Evolutionary conservation across 768 basidiomycete species (phyloP).

Genomic region (Mycena polygramma): DNA sequence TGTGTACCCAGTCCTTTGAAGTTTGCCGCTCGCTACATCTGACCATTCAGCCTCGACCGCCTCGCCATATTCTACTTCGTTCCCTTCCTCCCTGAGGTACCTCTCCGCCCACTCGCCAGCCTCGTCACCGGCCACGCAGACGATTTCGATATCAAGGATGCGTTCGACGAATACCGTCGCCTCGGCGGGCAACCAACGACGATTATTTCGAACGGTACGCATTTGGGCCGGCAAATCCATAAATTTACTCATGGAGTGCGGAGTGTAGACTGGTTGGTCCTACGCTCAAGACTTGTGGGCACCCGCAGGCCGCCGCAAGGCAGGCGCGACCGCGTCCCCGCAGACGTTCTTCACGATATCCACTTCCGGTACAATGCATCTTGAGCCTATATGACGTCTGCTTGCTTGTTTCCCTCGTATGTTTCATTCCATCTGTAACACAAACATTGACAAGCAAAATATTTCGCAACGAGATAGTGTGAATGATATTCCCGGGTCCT

Average conservation of each 20-base stretch:
- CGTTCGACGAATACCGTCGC: slow-evolving; percentile 33
- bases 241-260: slow-evolving; percentile 13
- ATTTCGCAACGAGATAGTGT: no score
- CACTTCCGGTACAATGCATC: no score
- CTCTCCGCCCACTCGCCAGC: slow-evolving; percentile 27
- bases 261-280: slow-evolving; percentile 11
- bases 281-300: slow-evolving; percentile 17
- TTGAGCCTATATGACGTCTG: no score
- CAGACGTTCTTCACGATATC: slow-evolving; percentile 17
- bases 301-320: slow-evolving; percentile 16
- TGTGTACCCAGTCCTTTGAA: slow-evolving; percentile 20
- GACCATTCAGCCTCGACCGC: slow-evolving; percentile 28
- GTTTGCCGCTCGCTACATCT: no score
- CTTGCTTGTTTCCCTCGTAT: no score
- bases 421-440: no score
- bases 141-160: slow-evolving; percentile 29
- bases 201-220: slow-evolving; percentile 30
- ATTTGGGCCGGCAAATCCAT: slow-evolving; percentile 9
- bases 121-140: slow-evolving; percentile 13
- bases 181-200: slow-evolving; percentile 34
- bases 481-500: no score
- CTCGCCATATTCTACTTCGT: slow-evolving; percentile 37
- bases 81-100: slow-evolving; percentile 29
- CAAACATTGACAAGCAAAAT: no score
- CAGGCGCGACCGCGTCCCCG: slow-evolving; percentile 6